Conservation (phyloP, 208 protist genomes). For the Leishmania tarentolae region DNA sequence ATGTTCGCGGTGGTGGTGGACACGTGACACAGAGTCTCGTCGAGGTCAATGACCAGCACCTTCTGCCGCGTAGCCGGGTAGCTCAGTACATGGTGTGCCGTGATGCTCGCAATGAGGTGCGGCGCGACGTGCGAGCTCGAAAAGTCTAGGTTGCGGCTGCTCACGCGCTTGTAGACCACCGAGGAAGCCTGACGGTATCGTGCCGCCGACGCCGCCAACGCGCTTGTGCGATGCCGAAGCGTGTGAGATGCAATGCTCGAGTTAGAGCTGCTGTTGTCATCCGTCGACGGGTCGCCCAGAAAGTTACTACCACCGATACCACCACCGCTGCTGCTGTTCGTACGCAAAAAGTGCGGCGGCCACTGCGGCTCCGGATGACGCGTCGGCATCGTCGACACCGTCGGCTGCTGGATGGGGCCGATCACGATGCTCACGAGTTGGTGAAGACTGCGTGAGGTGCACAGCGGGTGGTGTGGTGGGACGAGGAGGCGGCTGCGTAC, state of each 20-base stretch:
- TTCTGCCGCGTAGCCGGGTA: slow-evolving; percentile 89
- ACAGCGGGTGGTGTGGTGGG: slow-evolving; percentile 43
- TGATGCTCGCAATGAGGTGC: slow-evolving; percentile 78
- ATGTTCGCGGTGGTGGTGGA: slow-evolving; percentile 73
- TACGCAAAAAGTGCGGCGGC: slow-evolving; percentile 68
- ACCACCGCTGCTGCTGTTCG: slow-evolving; percentile 13
- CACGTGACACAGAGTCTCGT: slow-evolving; percentile 89
- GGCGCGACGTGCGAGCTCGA: slow-evolving; percentile 35
- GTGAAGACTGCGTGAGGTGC: slow-evolving; percentile 67
- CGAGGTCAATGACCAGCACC: slow-evolving; percentile 89
- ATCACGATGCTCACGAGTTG: slow-evolving; percentile 74
- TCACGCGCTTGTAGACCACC: slow-evolving; percentile 79
- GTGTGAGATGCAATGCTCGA: slow-evolving; percentile 32
- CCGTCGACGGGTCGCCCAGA: slow-evolving; percentile 37
- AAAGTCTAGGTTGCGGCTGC: slow-evolving; percentile 66
- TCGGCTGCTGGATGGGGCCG: slow-evolving; percentile 82
- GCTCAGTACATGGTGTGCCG: slow-evolving; percentile 80
- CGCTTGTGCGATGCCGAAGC: slow-evolving; percentile 19
- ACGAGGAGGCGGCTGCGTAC: slow-evolving; percentile 48
- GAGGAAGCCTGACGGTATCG: slow-evolving; percentile 33
- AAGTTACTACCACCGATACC: not conserved
- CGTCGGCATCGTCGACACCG: slow-evolving; percentile 59
- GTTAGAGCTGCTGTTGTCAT: slow-evolving; percentile 81
- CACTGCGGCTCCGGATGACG: slow-evolving; percentile 79
- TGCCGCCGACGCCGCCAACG: slow-evolving; percentile 6